Percentiles rank a stretch among this genome's conserved stretches.
Evolutionary conservation across 2,329 filamentous ascomycete species (phyloP).

Genomic region (Arachnomyces sp.): DNA sequence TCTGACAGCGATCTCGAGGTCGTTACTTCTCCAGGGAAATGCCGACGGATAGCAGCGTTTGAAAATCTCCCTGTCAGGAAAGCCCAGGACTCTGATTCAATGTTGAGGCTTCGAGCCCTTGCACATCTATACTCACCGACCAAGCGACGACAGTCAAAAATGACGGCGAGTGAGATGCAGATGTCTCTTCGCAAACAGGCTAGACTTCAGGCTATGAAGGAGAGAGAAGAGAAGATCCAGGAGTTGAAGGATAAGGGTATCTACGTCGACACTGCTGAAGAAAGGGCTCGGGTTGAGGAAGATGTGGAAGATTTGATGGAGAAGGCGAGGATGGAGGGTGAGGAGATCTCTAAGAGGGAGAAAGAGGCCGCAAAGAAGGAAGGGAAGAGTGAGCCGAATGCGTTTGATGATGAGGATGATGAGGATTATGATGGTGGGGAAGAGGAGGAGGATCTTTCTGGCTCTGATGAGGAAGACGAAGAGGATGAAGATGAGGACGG

Average conservation of each 20-base stretch:
- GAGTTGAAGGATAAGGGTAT: constrained; percentile 72
- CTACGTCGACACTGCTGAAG: constrained; percentile 73
- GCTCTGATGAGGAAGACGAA: constrained; percentile 37
- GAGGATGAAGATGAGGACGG: constrained; percentile 29
- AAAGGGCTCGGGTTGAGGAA: constrained; percentile 71
- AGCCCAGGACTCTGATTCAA: constrained; percentile 53
- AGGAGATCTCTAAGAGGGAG: constrained; percentile 70
- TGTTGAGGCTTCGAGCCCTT: constrained; percentile 63
- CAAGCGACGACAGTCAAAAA: constrained; percentile 39
- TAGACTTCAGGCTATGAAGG: constrained; percentile 67
- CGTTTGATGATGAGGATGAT: constrained; percentile 46
- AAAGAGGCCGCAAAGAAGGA: constrained; percentile 62
- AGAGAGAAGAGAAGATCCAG: constrained; percentile 68
- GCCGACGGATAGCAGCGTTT: constrained; percentile 52
- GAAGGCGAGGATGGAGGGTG: constrained; percentile 70
- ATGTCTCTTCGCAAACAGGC: constrained; percentile 60
- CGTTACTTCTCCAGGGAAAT: constrained; percentile 36
- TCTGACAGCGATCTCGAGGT: constrained; percentile 57
- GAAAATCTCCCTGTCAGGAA: constrained; percentile 58
- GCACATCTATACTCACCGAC: constrained; percentile 59
- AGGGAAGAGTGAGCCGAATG: constrained; percentile 37
- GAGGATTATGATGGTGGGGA: constrained; percentile 48
- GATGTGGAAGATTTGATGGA: constrained; percentile 83
- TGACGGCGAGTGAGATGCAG: constrained; percentile 64
- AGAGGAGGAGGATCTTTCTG: constrained; percentile 38